Base-by-base conservation (phyloP, 768 basidiomycete species). In the Phylloporus sp. region DNA sequence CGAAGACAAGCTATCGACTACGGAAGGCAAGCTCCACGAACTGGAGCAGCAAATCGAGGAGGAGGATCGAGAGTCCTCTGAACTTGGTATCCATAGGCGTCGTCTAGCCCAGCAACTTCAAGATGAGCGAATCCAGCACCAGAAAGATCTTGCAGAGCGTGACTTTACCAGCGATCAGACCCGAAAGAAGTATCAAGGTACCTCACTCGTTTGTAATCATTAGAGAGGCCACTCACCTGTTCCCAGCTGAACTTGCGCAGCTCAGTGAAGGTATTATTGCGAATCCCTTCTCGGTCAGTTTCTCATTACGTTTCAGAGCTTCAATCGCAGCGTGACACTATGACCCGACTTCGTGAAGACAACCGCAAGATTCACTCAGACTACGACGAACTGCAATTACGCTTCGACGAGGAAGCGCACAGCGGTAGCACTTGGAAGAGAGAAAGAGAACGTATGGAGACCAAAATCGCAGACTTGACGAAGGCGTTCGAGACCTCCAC, bases 131-230 rank as follows among this genome's bases (percentile, higher is more conserved):
- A 80, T 85, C 47, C 82, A 82, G 44, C 82, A 90, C 59, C 79
- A 82, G 59, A 84, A 90, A 56, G 86, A 90, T 52, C 73, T 90
- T n/a, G 71, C 78, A 2, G 86, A 90, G 51, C 77, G 86, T 6
- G 87, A 90, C 63, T 87, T 89, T 61, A 69, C 82, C 10, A 74
- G 78, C 26, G 83, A 89, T 53, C 88, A 90, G 62, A 89, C 87
- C 3, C 78, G 84, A 51, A 87, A 90, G 73, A 90, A 88, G 62
- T 90, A 91, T 56, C 88, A 91, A 75, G 80, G 87, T 84, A 65
- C 46, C n/a, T 63, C 1, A 23, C 17, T 33, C 9, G 24, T 48
- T 42, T 13, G 4, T 38, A 24, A 36, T 37, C 15, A 26, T 45
- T 17, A 28, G 23, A 42, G 36, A 54, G 10, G 42, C 42, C 47